Evolutionary conservation across 371 early-diverging fungal genomes (phyloP).

Genomic region (Vairimorpha ceranae): DNA sequence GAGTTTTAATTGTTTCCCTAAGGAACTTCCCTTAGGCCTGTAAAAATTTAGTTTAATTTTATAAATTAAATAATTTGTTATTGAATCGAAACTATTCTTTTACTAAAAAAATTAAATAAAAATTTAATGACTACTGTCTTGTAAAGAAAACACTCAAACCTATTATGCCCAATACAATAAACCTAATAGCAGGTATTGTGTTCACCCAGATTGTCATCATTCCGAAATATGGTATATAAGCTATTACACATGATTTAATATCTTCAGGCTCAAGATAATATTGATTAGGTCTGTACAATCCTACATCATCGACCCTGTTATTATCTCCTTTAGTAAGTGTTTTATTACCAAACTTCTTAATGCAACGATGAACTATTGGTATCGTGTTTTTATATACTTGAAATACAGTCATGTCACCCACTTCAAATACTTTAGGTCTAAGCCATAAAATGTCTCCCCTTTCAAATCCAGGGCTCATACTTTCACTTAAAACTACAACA

Average conservation of each 20-base stretch:
- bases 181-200: constrained; percentile 50
- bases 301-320: constrained; percentile 82
- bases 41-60: too few species aligned
- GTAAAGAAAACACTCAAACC: constrained; percentile 49
- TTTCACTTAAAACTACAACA: constrained; percentile 92
- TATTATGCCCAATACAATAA: constrained; percentile 29
- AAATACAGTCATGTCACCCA: constrained; percentile 91
- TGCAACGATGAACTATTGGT: constrained; percentile 92
- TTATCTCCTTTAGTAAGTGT: constrained; percentile 96
- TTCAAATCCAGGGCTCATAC: constrained; percentile 94
- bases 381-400: constrained; percentile 78
- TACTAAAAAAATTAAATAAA: too few species aligned
- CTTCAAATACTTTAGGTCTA: constrained; percentile 66
- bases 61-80: too few species aligned
- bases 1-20: too few species aligned
- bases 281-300: constrained; percentile 75
- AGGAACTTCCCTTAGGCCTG: too few species aligned
- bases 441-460: constrained; percentile 91
- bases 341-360: constrained; percentile 64
- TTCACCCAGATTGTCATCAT: constrained; percentile 71
- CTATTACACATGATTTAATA: constrained; percentile 54
- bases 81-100: too few species aligned
- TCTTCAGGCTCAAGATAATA: constrained; percentile 66
- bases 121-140: constrained; percentile 31
- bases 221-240: constrained; percentile 75